Evolutionary conservation across 257 asterid species (phyloP).

Genomic region (Solanum sparsipilum): DNA sequence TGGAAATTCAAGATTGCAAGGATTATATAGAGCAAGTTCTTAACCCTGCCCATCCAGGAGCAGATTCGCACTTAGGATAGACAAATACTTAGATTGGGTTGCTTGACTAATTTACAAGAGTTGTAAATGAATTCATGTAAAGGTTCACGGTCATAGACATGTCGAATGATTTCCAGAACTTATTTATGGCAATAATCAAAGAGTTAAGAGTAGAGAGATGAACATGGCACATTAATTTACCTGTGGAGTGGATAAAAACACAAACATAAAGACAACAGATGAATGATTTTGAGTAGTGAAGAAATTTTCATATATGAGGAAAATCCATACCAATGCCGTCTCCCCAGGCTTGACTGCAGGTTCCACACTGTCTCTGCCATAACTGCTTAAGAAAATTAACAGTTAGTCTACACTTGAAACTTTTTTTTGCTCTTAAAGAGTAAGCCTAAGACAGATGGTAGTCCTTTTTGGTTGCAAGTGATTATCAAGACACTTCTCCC

Average conservation of each 20-base stretch:
- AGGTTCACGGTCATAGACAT: not conserved
- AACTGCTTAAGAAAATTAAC: conserved; percentile 29
- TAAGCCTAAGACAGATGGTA: not conserved
- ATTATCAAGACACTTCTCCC: not conserved
- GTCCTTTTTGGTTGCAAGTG: not conserved
- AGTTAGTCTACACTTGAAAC: not conserved
- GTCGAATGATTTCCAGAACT: not conserved
- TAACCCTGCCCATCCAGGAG: not conserved
- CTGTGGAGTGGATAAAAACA: not conserved
- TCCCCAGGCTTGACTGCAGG: conserved; percentile 91
- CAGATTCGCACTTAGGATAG: not conserved
- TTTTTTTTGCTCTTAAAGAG: not conserved
- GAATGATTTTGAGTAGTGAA: not conserved
- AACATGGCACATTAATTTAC: not conserved
- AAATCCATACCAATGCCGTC: conserved; percentile 51
- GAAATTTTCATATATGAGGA: not conserved
- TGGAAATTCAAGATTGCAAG: not conserved
- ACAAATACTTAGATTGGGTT: not conserved
- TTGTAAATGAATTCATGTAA: not conserved
- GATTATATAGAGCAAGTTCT: not conserved
- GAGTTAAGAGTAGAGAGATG: not conserved
- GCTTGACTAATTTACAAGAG: not conserved
- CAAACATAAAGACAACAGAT: not conserved
- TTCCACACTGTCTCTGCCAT: conserved; percentile 85
- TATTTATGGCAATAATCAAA: not conserved